phyloP scores from a whole-genome alignment of 108 stramenopile genomes.

The Chaetoceros muelleri region DNA sequence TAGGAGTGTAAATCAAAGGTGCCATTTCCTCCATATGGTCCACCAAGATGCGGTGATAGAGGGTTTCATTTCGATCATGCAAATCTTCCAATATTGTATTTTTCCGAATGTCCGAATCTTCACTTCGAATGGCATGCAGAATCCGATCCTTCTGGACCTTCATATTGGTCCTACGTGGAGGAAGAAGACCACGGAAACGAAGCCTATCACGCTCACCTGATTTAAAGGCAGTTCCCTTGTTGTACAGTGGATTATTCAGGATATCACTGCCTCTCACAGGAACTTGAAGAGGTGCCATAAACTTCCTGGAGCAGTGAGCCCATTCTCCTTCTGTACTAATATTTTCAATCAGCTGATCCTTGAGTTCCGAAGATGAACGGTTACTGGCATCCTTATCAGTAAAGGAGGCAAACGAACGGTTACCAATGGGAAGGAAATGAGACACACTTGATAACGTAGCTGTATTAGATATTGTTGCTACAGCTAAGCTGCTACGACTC shows the following conservation, averaged over 20 bases:
- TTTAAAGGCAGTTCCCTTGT: conserved; percentile 84
- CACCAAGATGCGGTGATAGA: conserved; percentile 91
- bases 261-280: conserved; percentile 38
- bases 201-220: conserved; percentile 83
- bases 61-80: conserved; percentile 93
- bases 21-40: conserved; percentile 94
- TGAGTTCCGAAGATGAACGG: too few relatives aligned
- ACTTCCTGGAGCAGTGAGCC: conserved; percentile 52
- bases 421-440: too few relatives aligned
- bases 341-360: conserved; percentile 2
- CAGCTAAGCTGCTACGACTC: too few relatives aligned
- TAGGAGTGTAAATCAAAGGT: conserved; percentile 97
- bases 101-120: conserved; percentile 79
- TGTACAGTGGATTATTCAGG: conserved; percentile 54
- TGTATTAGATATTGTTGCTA: too few relatives aligned
- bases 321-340: conserved; percentile 56
- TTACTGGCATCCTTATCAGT: too few relatives aligned
- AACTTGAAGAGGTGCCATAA: conserved; percentile 55
- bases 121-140: conserved; percentile 41
- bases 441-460: too few relatives aligned
- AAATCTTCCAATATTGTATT: conserved; percentile 85
- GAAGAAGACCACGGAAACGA: conserved; percentile 75
- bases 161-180: conserved; percentile 54
- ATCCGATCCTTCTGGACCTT: conserved; percentile 57
- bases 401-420: too few relatives aligned